Percentiles rank a stretch among this genome's conserved stretches.
These are phyloP conservation scores for Hyphodiscus hymeniophilus DNA, from an alignment of 495 filamentous ascomycete species.

Conservation along the genomic window DNA sequence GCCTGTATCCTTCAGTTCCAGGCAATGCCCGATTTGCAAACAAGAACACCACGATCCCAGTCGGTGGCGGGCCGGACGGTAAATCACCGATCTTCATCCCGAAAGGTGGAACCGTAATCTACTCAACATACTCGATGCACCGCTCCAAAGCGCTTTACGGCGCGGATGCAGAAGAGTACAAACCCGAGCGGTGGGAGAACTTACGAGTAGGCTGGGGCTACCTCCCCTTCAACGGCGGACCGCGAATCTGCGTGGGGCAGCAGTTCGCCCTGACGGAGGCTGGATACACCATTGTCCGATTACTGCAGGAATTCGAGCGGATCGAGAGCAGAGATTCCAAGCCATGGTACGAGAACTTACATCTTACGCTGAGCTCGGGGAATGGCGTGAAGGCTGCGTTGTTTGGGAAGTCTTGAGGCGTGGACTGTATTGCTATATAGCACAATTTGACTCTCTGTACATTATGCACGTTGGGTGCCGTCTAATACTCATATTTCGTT, in stretches of 20 bases:
- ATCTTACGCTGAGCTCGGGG: slow-evolving; percentile 4
- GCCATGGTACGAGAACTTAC: slow-evolving; percentile 24
- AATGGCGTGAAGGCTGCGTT: slow-evolving; percentile 4
- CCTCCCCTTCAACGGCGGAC: slow-evolving; percentile 49
- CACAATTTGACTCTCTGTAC: too few species aligned
- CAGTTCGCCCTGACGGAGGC: slow-evolving; percentile 71
- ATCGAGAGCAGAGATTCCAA: slow-evolving; percentile 37
- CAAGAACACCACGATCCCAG: slow-evolving; percentile 65
- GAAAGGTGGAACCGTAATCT: slow-evolving; percentile 58
- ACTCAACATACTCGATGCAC: slow-evolving; percentile 63
- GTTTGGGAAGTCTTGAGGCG: too few species aligned
- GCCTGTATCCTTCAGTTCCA: slow-evolving; percentile 44
- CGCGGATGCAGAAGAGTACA: slow-evolving; percentile 32
- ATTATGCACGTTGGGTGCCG: too few species aligned
- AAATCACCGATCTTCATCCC: slow-evolving; percentile 54
- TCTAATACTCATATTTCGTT: too few species aligned
- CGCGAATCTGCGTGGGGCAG: slow-evolving; percentile 76
- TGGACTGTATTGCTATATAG: too few species aligned
- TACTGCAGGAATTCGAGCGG: slow-evolving; percentile 60
- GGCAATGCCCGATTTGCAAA: slow-evolving; percentile 65
- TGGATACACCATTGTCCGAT: slow-evolving; percentile 56
- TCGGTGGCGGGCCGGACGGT: slow-evolving; percentile 65
- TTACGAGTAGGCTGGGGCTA: slow-evolving; percentile 47
- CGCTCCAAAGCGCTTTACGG: slow-evolving; percentile 53
- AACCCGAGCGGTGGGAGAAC: slow-evolving; percentile 52